Percentiles rank a stretch among this genome's conserved stretches.
Conservation (phyloP, 192 early-diverging fungal genomes). For the Coemansia sp. region DNA sequence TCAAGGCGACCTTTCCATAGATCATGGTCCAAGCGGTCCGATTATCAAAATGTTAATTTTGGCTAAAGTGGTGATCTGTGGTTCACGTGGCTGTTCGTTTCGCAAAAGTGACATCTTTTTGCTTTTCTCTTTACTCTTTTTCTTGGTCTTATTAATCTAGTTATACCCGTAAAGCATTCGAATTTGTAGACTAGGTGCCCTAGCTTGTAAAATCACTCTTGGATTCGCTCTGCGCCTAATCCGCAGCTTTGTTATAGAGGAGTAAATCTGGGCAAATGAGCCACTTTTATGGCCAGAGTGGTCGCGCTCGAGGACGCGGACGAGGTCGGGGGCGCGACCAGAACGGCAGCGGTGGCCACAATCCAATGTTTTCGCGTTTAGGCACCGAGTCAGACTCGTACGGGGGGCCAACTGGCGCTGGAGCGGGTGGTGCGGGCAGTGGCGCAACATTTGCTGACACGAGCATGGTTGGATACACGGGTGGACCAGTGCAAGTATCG, state of each 20-base stretch:
- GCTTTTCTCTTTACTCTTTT: not conserved
- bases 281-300: conserved; percentile 19
- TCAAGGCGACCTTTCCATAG: conserved; percentile 5
- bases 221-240: not conserved
- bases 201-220: not conserved
- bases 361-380: conserved; percentile 39
- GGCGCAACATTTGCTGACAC: conserved; percentile 33
- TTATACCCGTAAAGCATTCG: not conserved
- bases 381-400: conserved; percentile 6
- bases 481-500: conserved; percentile 39
- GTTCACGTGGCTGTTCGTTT: not conserved
- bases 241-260: not conserved
- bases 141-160: not conserved
- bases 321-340: conserved; percentile 32
- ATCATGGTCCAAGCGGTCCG: not conserved
- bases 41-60: not conserved
- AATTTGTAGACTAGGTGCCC: not conserved
- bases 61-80: not conserved
- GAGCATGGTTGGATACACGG: conserved; percentile 20
- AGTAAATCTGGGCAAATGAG: conserved; percentile 18
- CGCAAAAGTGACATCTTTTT: not conserved
- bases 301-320: conserved; percentile 38
- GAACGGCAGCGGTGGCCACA: conserved; percentile 23
- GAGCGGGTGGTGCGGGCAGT: not conserved
- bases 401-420: conserved; percentile 2